Evolutionary conservation across 768 basidiomycete species (phyloP).

Genomic region (Leccinum sublutescens): DNA sequence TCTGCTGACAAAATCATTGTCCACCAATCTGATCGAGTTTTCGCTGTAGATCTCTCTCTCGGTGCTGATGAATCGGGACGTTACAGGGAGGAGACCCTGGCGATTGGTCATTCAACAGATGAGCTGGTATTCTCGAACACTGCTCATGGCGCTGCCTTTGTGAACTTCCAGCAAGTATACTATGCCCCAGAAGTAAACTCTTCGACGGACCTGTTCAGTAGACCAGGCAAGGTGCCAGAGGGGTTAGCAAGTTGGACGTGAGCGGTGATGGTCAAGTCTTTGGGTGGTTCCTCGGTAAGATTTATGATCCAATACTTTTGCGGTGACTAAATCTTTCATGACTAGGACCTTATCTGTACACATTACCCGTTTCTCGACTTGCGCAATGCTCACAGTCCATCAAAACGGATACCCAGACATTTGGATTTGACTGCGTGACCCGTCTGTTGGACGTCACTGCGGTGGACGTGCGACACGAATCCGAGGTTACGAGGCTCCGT

Average conservation of each 20-base stretch:
- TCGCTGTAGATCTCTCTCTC: constrained; percentile 48
- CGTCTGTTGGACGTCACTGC: constrained; percentile 55
- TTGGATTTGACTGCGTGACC: constrained; percentile 64
- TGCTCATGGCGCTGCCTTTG: constrained; percentile 53
- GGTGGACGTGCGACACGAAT: constrained; percentile 56
- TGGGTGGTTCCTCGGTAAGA: constrained; percentile 73
- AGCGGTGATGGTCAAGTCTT: constrained; percentile 61
- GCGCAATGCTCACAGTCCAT: constrained; percentile 48
- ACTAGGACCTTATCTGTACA: constrained; percentile 40
- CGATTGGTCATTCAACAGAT: constrained; percentile 53
- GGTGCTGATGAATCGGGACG: constrained; percentile 47
- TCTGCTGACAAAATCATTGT: constrained; percentile 60
- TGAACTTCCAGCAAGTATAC: constrained; percentile 70
- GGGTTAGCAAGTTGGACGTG: constrained; percentile 62
- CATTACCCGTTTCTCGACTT: constrained; percentile 54
- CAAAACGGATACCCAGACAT: constrained; percentile 47
- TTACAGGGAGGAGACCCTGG: constrained; percentile 47
- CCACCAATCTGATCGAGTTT: constrained; percentile 51
- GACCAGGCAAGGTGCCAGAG: constrained; percentile 62
- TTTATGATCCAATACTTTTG: not conserved
- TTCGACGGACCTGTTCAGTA: constrained; percentile 59
- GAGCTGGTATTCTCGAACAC: constrained; percentile 51
- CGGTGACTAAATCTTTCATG: not conserved
- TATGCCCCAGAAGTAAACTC: constrained; percentile 45
- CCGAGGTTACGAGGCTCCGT: constrained; percentile 60